A percentile compares a stretch with the other conserved stretches of the same genome.
Conservation (phyloP, 139 green algal genomes). For the Protoeuglena noctilucae region DNA sequence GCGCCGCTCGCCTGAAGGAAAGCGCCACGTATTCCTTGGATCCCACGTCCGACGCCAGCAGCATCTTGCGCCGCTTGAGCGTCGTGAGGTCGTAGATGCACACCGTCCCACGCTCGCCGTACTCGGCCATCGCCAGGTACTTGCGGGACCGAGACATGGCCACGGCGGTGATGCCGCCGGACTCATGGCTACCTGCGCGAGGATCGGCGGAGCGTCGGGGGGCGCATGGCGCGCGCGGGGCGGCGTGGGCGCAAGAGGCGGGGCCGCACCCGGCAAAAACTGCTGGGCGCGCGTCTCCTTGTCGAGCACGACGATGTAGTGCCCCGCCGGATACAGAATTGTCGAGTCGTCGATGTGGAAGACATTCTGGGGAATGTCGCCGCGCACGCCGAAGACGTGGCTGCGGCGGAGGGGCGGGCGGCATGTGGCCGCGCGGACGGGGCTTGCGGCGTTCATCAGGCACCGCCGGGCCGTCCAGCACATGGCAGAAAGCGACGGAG, state of each 20-base stretch:
- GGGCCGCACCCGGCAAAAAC: slow-evolving; percentile 32
- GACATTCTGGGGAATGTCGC: slow-evolving; percentile 45
- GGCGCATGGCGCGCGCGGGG: too few relatives aligned
- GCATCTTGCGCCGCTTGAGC: slow-evolving; percentile 67
- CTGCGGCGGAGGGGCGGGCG: slow-evolving; percentile 18
- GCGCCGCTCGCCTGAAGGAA: too few relatives aligned
- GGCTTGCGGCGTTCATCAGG: too few relatives aligned
- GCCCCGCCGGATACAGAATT: slow-evolving; percentile 55
- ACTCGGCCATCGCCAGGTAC: slow-evolving; percentile 63
- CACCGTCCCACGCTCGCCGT: slow-evolving; percentile 50
- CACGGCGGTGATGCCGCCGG: slow-evolving; percentile 54
- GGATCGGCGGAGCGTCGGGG: too few relatives aligned
- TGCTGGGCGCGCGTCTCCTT: slow-evolving; percentile 39
- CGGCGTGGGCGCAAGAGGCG: too few relatives aligned
- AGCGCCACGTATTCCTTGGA: slow-evolving; percentile 70
- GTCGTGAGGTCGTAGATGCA: slow-evolving; percentile 74
- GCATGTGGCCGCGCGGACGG: too few relatives aligned
- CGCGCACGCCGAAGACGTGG: slow-evolving; percentile 60
- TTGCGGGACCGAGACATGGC: slow-evolving; percentile 46
- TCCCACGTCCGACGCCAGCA: slow-evolving; percentile 39
- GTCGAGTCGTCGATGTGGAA: slow-evolving; percentile 55
- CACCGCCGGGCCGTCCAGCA: too few relatives aligned
- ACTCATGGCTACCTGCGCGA: slow-evolving; percentile 3
- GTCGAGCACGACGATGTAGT: slow-evolving; percentile 58
- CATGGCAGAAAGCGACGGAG: too few relatives aligned